Percentiles rank a stretch among this genome's conserved stretches.
phyloP scores from a whole-genome alignment of 164 flowering plant genomes.

The Nelumbo lutea region DNA sequence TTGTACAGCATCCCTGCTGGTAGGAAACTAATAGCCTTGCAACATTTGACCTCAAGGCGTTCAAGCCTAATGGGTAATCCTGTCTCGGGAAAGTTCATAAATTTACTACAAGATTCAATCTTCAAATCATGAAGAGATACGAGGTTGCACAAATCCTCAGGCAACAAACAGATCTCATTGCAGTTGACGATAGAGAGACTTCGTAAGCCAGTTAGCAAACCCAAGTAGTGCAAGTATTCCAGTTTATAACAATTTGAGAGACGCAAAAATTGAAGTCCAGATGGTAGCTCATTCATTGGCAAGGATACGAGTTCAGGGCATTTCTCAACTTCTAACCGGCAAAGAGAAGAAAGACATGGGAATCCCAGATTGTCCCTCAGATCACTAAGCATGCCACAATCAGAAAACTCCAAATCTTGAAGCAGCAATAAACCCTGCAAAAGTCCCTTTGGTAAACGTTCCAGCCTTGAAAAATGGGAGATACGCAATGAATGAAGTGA shows the following conservation, averaged over 20 bases:
- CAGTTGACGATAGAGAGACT: not conserved
- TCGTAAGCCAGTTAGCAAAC: no score
- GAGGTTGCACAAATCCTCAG: not conserved
- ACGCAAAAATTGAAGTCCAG: not conserved
- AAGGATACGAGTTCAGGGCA: not conserved
- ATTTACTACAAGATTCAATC: not conserved
- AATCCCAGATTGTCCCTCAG: not conserved
- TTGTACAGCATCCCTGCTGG: conserved; percentile 1
- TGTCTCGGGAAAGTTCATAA: not conserved
- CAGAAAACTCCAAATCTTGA: not conserved
- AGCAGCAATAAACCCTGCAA: not conserved
- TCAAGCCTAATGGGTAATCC: not conserved
- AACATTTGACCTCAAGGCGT: not conserved
- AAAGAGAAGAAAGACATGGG: not conserved
- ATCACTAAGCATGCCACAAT: no score
- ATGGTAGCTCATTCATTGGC: not conserved
- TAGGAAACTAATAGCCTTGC: not conserved
- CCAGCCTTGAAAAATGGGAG: not conserved
- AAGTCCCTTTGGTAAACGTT: not conserved
- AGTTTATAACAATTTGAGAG: not conserved
- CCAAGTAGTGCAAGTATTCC: not conserved
- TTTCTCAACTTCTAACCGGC: not conserved
- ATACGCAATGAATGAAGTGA: not conserved
- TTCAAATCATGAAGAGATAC: not conserved
- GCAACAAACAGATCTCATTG: not conserved